Percentiles rank a stretch among this genome's conserved stretches.
Evolutionary conservation across 1,284 basidiomycete species (phyloP).

Genomic region (Trametes versicolor): DNA sequence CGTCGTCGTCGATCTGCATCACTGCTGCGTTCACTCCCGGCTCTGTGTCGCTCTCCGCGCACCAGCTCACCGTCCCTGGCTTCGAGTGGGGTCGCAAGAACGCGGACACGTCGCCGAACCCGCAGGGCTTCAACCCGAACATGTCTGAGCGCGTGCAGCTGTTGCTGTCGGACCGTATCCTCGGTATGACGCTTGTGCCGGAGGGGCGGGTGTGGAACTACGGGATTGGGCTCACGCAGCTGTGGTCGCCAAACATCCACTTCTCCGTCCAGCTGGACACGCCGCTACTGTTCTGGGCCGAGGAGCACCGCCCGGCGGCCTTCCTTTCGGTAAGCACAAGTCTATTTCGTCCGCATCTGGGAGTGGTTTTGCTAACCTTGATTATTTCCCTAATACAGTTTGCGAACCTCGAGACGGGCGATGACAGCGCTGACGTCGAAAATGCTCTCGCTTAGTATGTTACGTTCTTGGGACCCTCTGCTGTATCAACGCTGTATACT

Average conservation of each 20-base stretch:
- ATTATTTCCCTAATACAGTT: slow-evolving; percentile 59
- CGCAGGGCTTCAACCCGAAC: slow-evolving; percentile 93
- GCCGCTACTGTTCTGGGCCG: slow-evolving; percentile 95
- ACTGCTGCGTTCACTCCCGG: slow-evolving; percentile 98
- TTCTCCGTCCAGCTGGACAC: slow-evolving; percentile 93
- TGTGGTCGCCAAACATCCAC: slow-evolving; percentile 87
- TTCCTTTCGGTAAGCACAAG: slow-evolving; percentile 79
- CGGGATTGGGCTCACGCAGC: slow-evolving; percentile 89
- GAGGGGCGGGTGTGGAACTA: slow-evolving; percentile 96
- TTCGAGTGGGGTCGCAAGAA: slow-evolving; percentile 99
- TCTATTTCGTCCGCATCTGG: slow-evolving; percentile 28
- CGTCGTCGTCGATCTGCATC: slow-evolving; percentile 93
- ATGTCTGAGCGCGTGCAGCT: slow-evolving; percentile 99
- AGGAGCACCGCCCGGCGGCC: slow-evolving; percentile 91
- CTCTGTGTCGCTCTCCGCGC: slow-evolving; percentile 94
- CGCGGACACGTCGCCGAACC: slow-evolving; percentile 84
- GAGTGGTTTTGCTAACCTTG: slow-evolving; percentile 17
- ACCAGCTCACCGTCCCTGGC: slow-evolving; percentile 89
- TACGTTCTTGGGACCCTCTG: slow-evolving; percentile 22
- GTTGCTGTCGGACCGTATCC: slow-evolving; percentile 91
- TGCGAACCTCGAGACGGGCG: slow-evolving; percentile 84
- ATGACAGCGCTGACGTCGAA: slow-evolving; percentile 92
- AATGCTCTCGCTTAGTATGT: slow-evolving; percentile 77
- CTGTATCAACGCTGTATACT: slow-evolving; percentile 31
- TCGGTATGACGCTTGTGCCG: slow-evolving; percentile 91